phyloP scores from a whole-genome alignment of 352 stramenopile species.

The Bremia lactucae region DNA sequence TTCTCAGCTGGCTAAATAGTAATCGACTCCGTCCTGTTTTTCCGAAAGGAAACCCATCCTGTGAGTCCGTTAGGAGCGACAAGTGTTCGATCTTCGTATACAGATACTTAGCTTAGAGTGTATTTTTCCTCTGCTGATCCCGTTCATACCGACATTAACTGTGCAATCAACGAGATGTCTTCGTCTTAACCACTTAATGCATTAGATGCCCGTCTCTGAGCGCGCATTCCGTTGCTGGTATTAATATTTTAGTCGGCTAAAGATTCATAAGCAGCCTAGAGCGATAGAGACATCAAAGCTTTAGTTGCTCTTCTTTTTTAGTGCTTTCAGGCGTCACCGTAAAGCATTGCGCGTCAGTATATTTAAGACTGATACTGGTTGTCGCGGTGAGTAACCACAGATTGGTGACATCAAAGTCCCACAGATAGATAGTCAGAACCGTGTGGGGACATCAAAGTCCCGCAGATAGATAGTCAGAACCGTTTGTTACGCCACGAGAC shows the following conservation, averaged over 20 bases:
- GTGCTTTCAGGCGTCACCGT: slow-evolving; percentile 45
- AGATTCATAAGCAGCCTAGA: slow-evolving; percentile 65
- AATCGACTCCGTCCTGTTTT: slow-evolving; percentile 56
- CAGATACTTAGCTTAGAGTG: slow-evolving; percentile 68
- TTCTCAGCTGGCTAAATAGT: slow-evolving; percentile 58
- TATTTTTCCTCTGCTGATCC: slow-evolving; percentile 26
- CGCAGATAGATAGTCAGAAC: slow-evolving; percentile 80
- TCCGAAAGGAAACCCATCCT: slow-evolving; percentile 52
- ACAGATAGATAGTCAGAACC: slow-evolving; percentile 81
- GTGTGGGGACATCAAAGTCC: slow-evolving; percentile 55
- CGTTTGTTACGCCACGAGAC: slow-evolving; percentile 73
- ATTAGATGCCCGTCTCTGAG: slow-evolving; percentile 36
- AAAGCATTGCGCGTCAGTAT: slow-evolving; percentile 49
- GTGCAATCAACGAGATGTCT: slow-evolving; percentile 29
- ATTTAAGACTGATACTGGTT: slow-evolving; percentile 44
- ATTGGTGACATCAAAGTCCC: slow-evolving; percentile 83
- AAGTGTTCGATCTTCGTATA: slow-evolving; percentile 78
- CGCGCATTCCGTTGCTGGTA: slow-evolving; percentile 26
- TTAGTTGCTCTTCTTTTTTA: slow-evolving; percentile 80
- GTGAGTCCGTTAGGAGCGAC: slow-evolving; percentile 37
- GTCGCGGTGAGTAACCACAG: slow-evolving; percentile 65
- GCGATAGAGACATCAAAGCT: slow-evolving; percentile 70
- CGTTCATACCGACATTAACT: slow-evolving; percentile 53
- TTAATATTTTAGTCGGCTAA: slow-evolving; percentile 54
- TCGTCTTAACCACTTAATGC: slow-evolving; percentile 53